Conservation (phyloP, 345 rosid species). For the Pelargonium nanum region DNA sequence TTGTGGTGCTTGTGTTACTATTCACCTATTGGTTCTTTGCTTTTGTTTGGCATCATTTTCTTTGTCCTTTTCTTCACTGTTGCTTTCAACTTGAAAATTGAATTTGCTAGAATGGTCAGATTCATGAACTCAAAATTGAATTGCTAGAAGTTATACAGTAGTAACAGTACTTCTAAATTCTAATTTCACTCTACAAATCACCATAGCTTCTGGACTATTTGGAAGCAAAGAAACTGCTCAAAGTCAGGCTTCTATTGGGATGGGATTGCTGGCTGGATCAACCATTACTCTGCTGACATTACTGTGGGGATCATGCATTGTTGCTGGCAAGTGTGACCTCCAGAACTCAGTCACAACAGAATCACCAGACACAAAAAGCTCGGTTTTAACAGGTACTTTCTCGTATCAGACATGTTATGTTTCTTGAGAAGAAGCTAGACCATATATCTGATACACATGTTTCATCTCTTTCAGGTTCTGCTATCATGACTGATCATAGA, state of each 20-base stretch:
- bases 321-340: slow-evolving; percentile 22
- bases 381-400: slow-evolving; percentile 12
- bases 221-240: slow-evolving; percentile 26
- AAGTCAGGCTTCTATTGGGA: slow-evolving; percentile 27
- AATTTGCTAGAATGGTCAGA: too few species aligned
- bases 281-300: slow-evolving; percentile 24
- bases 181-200: too few species aligned
- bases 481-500: slow-evolving; percentile 68
- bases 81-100: too few species aligned
- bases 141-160: too few species aligned
- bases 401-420: background rate
- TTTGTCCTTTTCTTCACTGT: too few species aligned
- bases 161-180: too few species aligned
- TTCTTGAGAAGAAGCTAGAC: background rate
- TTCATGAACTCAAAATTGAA: too few species aligned
- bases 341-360: slow-evolving; percentile 4
- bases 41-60: too few species aligned
- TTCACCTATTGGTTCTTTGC: too few species aligned
- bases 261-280: slow-evolving; percentile 31
- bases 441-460: background rate
- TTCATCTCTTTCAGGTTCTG: slow-evolving; percentile 35
- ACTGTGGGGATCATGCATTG: slow-evolving; percentile 27
- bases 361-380: slow-evolving; percentile 15
- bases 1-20: too few species aligned
- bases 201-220: slow-evolving; percentile 21